These are phyloP conservation scores for Mrakiaceae sp. DNA, from an alignment of 1,284 basidiomycete genomes.

Conservation along the genomic window DNA sequence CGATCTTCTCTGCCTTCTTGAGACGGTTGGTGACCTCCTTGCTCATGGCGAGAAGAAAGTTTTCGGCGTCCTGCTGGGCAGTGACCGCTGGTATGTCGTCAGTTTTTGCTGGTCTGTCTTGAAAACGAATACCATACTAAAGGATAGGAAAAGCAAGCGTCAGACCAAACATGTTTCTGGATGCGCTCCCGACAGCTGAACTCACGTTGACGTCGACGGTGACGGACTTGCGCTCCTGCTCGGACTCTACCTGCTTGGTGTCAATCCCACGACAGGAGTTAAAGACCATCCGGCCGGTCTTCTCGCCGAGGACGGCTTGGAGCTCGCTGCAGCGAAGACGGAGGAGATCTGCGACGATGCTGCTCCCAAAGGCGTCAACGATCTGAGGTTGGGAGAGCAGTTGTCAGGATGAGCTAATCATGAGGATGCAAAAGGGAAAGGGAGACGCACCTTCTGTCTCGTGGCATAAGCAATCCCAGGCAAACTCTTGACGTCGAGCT, in stretches of 20 bases:
- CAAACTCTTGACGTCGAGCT: conserved; percentile 71
- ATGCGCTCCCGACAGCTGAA: conserved; percentile 17
- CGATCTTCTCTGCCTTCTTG: conserved; percentile 53
- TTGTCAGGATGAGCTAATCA: not conserved
- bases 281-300: conserved; percentile 71
- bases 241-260: conserved; percentile 61
- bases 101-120: conserved; percentile 82
- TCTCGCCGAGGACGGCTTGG: conserved; percentile 64
- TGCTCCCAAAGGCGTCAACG: conserved; percentile 61
- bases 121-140: conserved; percentile 18
- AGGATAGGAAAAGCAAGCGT: not conserved
- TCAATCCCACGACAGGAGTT: conserved; percentile 77
- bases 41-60: conserved; percentile 62
- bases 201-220: conserved; percentile 83
- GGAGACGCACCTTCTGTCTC: conserved; percentile 48
- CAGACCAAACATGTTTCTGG: conserved; percentile 15
- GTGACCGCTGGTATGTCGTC: conserved; percentile 38
- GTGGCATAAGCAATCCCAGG: conserved; percentile 75
- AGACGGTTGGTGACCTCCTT: conserved; percentile 63
- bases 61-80: conserved; percentile 63
- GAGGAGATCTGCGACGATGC: conserved; percentile 56
- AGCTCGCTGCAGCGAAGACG: conserved; percentile 51
- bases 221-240: conserved; percentile 74
- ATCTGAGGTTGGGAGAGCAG: conserved; percentile 23
- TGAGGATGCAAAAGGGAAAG: not conserved